phyloP scores from a whole-genome alignment of 2,329 filamentous ascomycete species.

The Fonsecaea monophora region DNA sequence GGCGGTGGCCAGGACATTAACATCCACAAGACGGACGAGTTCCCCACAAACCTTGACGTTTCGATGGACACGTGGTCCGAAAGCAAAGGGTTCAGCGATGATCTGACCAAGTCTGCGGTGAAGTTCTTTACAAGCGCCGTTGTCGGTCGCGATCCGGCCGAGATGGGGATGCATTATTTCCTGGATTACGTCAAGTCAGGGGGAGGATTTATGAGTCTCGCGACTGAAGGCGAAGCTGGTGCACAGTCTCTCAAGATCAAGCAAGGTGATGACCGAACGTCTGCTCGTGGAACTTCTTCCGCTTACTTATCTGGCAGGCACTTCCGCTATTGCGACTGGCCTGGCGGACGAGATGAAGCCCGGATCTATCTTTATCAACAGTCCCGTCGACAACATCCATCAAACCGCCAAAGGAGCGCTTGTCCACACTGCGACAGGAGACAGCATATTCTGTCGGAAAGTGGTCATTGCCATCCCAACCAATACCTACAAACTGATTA shows the following conservation, averaged over 20 bases:
- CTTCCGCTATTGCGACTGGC: slow-evolving; percentile 28
- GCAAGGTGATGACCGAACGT: slow-evolving; percentile 48
- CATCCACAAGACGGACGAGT: slow-evolving; percentile 18
- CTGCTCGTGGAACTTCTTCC: background rate
- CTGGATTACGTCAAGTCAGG: slow-evolving; percentile 62
- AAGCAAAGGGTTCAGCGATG: slow-evolving; percentile 17
- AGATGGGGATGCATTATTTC: slow-evolving; percentile 61
- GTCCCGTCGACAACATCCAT: slow-evolving; percentile 35
- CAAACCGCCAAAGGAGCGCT: slow-evolving; percentile 44
- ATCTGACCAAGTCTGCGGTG: slow-evolving; percentile 10
- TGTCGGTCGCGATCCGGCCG: slow-evolving; percentile 56
- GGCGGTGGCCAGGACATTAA: slow-evolving; percentile 10
- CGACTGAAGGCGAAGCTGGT: slow-evolving; percentile 59
- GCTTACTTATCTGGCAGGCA: slow-evolving; percentile 20
- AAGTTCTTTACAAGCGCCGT: slow-evolving; percentile 45
- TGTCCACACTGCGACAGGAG: slow-evolving; percentile 41
- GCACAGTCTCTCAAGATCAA: slow-evolving; percentile 59
- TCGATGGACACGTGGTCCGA: slow-evolving; percentile 25
- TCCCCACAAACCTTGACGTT: slow-evolving; percentile 24
- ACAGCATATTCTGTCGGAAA: slow-evolving; percentile 48
- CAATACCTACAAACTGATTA: slow-evolving; percentile 55
- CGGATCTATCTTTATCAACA: slow-evolving; percentile 28
- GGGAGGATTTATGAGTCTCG: slow-evolving; percentile 59
- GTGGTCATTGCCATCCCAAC: slow-evolving; percentile 59
- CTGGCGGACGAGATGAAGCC: slow-evolving; percentile 27